Base-by-base conservation (phyloP, 2,329 filamentous ascomycete genomes). In the Fonsecaea pedrosoi region DNA sequence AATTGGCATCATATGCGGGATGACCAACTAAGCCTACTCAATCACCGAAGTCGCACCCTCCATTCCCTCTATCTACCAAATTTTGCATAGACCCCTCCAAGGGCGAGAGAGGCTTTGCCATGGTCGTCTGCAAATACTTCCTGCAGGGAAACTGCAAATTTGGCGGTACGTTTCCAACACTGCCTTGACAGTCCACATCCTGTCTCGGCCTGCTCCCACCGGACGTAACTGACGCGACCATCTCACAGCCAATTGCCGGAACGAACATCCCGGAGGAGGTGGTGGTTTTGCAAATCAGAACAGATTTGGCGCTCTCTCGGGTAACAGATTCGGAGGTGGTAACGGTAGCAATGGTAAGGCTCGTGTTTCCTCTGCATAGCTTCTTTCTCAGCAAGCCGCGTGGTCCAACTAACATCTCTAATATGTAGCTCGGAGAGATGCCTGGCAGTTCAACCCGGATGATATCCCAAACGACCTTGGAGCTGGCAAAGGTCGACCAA, bases 391-490 rank as follows among this genome's bases (percentile, higher is more conserved):
- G 4, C 56, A 56, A 55, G 21, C 57, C 45, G 25, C 40, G 15
- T 38, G 10, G 30, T 25, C 30, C 34, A 56, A 65, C 32, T 50
- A 64, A 66, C 71, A 65, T 21, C 21, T 35, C 25, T 54, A 4
- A 50, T 15, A 15, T 67, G 73, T 75, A 69, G 67, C 25, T 35
- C 63, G 60, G 78, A 64, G 58, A 83, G 81, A 64, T 57, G 54
- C 25, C 13, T 62, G 65, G 64, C 58, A 64, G 54, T 78, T 93
- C 48, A 85, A 80, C n/a, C 79, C 80, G 50, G 86, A 86, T 0
- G 80, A 79, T 2, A 89, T 96, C 72, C 84, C 84, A 67, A 79
- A 80, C 61, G 92, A 96, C 75, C 82, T 96, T 54, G 86, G 84
- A 0, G 69, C 72, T 25, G 78, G 78, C 5, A 82, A 84, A 25